These are phyloP conservation scores for Microstegium vimineum DNA, from an alignment of 176 grass and related monocot species.

Conservation along the genomic window DNA sequence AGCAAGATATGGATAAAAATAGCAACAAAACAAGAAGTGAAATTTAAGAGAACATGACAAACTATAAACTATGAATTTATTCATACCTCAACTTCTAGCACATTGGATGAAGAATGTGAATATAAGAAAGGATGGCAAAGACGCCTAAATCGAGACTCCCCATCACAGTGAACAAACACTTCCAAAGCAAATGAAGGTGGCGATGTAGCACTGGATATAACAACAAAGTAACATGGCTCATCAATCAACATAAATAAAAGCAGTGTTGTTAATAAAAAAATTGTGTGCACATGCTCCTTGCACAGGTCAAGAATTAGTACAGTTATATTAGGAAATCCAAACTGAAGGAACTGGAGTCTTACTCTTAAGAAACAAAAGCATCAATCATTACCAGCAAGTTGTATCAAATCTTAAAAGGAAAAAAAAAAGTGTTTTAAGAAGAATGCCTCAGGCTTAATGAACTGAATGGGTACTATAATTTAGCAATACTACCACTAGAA, in stretches of 20 bases:
- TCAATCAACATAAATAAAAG: slow-evolving; percentile 1
- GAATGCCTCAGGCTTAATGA: neutral
- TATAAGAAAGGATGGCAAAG: slow-evolving; percentile 97
- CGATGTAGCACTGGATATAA: slow-evolving; percentile 69
- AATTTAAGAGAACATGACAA: slow-evolving; percentile 5
- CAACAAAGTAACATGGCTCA: slow-evolving; percentile 23
- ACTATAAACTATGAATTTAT: slow-evolving; percentile 1
- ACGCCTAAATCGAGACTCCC: slow-evolving; percentile 94
- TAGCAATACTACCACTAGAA: neutral
- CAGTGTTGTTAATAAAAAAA: slow-evolving; percentile 10
- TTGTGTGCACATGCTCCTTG: neutral
- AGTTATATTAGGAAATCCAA: neutral
- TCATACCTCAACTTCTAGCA: slow-evolving; percentile 94
- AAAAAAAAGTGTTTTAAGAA: neutral
- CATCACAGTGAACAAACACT: slow-evolving; percentile 92
- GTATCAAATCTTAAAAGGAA: neutral
- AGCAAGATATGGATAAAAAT: neutral
- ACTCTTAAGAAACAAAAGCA: neutral
- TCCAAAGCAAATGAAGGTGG: slow-evolving; percentile 98
- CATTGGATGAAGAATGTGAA: slow-evolving; percentile 97
- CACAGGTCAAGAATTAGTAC: neutral
- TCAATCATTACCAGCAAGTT: neutral
- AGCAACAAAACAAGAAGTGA: neutral
- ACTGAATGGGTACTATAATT: neutral
- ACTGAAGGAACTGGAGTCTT: slow-evolving; percentile 24